Conservation (phyloP, 2,329 filamentous ascomycete genomes). For the Talaromyces marneffei region DNA sequence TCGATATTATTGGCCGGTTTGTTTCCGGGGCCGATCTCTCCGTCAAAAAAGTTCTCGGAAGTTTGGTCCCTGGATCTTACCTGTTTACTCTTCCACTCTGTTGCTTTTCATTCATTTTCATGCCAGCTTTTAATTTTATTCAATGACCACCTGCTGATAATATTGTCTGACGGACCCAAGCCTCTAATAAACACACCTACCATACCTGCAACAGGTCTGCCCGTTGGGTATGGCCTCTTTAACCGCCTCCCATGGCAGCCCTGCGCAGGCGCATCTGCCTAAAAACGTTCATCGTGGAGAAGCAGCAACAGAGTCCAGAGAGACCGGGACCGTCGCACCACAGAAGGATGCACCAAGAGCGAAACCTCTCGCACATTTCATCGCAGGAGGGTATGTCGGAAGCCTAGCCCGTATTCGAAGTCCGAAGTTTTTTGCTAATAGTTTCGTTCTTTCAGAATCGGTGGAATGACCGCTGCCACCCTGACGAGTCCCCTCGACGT, state of each 20-base stretch:
- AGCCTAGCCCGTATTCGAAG: neutral
- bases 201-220: neutral
- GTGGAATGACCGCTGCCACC: slow-evolving; percentile 86
- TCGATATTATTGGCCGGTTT: slow-evolving; percentile 10
- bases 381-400: slow-evolving; percentile 72
- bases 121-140: neutral
- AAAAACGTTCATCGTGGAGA: slow-evolving; percentile 15
- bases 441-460: slow-evolving; percentile 52
- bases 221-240: slow-evolving; percentile 22
- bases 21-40: slow-evolving; percentile 1
- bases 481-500: slow-evolving; percentile 93
- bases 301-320: slow-evolving; percentile 28
- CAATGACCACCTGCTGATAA: slow-evolving; percentile 6
- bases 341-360: slow-evolving; percentile 38
- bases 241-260: slow-evolving; percentile 20
- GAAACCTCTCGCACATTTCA: slow-evolving; percentile 86
- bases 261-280: slow-evolving; percentile 24
- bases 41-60: slow-evolving; percentile 15
- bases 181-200: neutral
- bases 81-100: neutral
- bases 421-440: neutral
- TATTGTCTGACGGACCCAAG: neutral
- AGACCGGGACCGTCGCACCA: slow-evolving; percentile 35
- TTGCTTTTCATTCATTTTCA: neutral
- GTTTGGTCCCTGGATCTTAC: neutral